phyloP scores from a whole-genome alignment of 1,284 basidiomycete genomes.

The Ganoderma leucocontextum region DNA sequence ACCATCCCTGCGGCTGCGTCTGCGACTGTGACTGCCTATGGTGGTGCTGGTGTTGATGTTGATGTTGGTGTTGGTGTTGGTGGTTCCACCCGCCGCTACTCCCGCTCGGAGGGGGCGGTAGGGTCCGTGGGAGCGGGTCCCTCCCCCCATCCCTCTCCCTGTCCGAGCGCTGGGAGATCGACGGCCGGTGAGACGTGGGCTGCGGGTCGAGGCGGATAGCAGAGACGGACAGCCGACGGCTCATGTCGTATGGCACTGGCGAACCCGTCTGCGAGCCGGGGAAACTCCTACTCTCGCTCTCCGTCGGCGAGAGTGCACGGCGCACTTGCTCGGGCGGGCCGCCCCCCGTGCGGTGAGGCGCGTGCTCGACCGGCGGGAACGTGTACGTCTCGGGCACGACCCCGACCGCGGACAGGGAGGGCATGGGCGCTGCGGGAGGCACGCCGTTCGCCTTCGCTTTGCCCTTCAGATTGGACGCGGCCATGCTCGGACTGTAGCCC shows the following conservation, averaged over 20 bases:
- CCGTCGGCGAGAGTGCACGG: constrained; percentile 37
- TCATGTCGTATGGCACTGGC: constrained; percentile 55
- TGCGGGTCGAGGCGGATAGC: constrained; percentile 54
- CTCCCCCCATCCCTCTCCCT: constrained; percentile 11
- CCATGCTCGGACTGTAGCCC: constrained; percentile 35
- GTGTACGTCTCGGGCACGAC: constrained; percentile 31
- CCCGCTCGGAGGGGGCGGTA: constrained; percentile 23
- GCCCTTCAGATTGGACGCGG: constrained; percentile 37
- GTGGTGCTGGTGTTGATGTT: background rate
- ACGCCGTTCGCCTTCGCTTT: constrained; percentile 47
- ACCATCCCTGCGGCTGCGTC: constrained; percentile 13
- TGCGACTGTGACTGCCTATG: constrained; percentile 3
- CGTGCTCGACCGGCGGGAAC: constrained; percentile 33
- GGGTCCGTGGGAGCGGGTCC: constrained; percentile 7
- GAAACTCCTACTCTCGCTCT: constrained; percentile 43
- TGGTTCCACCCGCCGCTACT: constrained; percentile 1
- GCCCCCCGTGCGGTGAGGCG: background rate
- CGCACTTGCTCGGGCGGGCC: constrained; percentile 36
- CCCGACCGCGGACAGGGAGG: constrained; percentile 20
- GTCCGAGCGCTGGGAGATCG: background rate
- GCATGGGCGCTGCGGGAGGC: background rate
- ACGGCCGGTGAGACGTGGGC: background rate
- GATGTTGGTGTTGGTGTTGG: background rate
- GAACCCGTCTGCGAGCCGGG: constrained; percentile 51
- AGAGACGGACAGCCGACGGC: constrained; percentile 56